Evolutionary conservation across 306 rosid genomes (phyloP).

Genomic region (Macrotyloma uniflorum): DNA sequence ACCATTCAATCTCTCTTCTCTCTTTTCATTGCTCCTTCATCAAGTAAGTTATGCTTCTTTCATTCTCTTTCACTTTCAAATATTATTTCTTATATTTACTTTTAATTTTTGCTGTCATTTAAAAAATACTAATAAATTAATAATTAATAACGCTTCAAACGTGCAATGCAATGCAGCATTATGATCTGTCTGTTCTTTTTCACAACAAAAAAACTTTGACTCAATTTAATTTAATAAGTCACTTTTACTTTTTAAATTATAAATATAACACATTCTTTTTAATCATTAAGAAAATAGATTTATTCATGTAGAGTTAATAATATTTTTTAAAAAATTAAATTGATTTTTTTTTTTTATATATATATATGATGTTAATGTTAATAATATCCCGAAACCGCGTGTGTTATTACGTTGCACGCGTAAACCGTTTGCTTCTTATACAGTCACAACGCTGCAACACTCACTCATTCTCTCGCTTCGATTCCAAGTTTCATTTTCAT

Average conservation of each 20-base stretch:
- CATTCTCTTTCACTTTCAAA: too few species aligned
- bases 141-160: not conserved
- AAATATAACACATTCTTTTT: not conserved
- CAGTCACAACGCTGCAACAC: not conserved
- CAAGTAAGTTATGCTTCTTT: too few species aligned
- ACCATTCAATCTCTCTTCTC: too few species aligned
- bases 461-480: not conserved
- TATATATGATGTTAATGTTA: not conserved
- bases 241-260: not conserved
- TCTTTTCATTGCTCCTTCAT: too few species aligned
- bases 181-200: not conserved
- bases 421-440: slow-evolving; percentile 12
- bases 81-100: not conserved
- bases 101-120: too few species aligned
- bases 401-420: not conserved
- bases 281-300: too few species aligned
- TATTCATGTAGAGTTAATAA: not conserved
- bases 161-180: slow-evolving; percentile 6
- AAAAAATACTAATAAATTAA: not conserved
- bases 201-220: not conserved
- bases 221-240: not conserved
- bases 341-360: not conserved
- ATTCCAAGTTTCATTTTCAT: not conserved
- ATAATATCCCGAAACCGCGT: not conserved
- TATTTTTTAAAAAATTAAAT: not conserved